Evolutionary conservation across 2,329 filamentous ascomycete genomes (phyloP), one percentile per base, ranked within the genome.

Genomic region (Hypoxylon sp.): DNA sequence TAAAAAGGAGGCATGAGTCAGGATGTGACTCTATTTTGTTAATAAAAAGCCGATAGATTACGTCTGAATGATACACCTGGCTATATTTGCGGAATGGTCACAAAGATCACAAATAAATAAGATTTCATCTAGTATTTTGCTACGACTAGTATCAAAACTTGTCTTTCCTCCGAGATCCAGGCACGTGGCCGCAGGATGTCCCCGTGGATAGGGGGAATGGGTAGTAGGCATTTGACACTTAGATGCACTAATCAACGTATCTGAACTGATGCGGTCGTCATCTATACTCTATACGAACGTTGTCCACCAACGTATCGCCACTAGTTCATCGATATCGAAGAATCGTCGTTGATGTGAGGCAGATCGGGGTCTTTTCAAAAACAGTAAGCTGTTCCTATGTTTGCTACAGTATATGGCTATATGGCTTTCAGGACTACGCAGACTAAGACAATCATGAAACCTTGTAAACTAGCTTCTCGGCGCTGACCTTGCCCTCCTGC

Each of bases 391-490:
- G 7, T 11, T 21, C 7, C 17, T 21, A n/a, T 21, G 38, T 21
- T 43, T 10, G 17, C 17, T 43, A 19, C 38, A n/a, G n/a, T n/a
- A n/a, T n/a, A 21, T 43, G 9, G n/a, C n/a, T n/a, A 19, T 5
- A 17, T 36, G 13, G 38, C 19, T 41, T 19, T 4, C 19, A 10
- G n/a, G n/a, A 19, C 25, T 23, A 17, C 19, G 25, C 6, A 43
- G 38, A 17, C 9, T 17, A 43, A 17, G 6, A 17, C 17, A 2
- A 52, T 38, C n/a, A 56, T 43, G 51, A 9, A 14, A 79, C 69
- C 67, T 75, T 78, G 59, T 79, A 79, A 5, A 79, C 74, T 5
- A 79, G 53, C 65, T 78, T 79, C 72, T 79, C 75, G 0, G 76
- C 76, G 38, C 74, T 76, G 46, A 79, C 72, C 41, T 71, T 75